Base-by-base conservation (phyloP, 495 filamentous ascomycete species). In the Friedmanniomyces simplex region DNA sequence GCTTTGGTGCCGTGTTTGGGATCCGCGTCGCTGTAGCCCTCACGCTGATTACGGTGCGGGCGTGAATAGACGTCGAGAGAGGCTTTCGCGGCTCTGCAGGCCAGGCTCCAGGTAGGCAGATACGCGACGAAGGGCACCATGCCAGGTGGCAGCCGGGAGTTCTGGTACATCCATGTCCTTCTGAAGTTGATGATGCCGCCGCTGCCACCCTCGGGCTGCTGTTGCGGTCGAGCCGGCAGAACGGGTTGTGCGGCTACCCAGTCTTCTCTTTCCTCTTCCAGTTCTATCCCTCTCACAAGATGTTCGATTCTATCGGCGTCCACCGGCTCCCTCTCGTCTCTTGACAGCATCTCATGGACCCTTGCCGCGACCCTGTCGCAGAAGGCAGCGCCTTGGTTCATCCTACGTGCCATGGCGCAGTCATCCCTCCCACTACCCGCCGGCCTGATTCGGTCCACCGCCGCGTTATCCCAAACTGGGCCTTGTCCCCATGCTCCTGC, bases 111-210 rank as follows among this genome's bases (percentile, higher is more conserved):
- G 1, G 80, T 88, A 1, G 82, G 72, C 30, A 86, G 77, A 58
- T 85, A 82, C 78, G 89, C 66, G 66, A 77, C 82, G 48, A 90
- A 69, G 1, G 79, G 77, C 18, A 82, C 79, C 0, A 90, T 71
- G 58, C 83, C 68, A 32, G 78, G 74, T 4, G 86, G 84, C n/a
- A 91, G 69, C 52, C 77, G 80, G 3, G 88, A 87, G 66, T 93
- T 93, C n/a, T 77, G 72, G 66, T 91, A 93, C 11, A 85, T 69
- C 66, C 87, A 83, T 14, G 82, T 83, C 67, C 90, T 91, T n/a
- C 80, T 72, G 67, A 90, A 90, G 67, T 85, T 82, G 53, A 57
- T 60, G 66, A 21, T 25, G 12, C 51, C 36, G 30, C 8, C n/a
- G 10, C 26, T 4, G 11, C 26, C 11, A 25, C 30, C 30, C 14